These are phyloP conservation scores for Acacia pycnantha DNA, from an alignment of 331 rosid species.

Conservation along the genomic window DNA sequence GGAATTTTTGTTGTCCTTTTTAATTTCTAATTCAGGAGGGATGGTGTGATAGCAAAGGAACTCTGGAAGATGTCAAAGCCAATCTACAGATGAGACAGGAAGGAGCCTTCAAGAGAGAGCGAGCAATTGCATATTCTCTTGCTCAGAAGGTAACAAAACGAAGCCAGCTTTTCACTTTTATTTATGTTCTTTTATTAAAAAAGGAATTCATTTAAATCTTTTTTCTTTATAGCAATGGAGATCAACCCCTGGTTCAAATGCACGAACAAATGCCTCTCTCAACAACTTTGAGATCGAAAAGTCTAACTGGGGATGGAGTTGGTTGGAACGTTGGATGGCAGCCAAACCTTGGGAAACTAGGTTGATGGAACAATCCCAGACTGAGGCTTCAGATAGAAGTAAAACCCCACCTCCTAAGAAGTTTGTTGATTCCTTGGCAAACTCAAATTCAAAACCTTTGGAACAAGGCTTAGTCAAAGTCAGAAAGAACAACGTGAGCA, in stretches of 20 bases:
- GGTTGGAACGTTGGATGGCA: conserved; percentile 99
- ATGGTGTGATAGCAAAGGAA: conserved; percentile 95
- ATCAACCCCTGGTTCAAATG: conserved; percentile 47
- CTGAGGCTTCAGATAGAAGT: conserved; percentile 49
- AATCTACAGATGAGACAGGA: conserved; percentile 88
- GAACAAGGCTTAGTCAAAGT: conserved; percentile 59
- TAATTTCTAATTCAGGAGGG: conserved; percentile 63
- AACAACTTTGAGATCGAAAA: conserved; percentile 57
- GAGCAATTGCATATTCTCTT: conserved; percentile 88
- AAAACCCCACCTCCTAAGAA: conserved; percentile 70
- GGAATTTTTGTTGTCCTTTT: not conserved
- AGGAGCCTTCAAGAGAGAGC: conserved; percentile 94
- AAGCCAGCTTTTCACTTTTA: not conserved
- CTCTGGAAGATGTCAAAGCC: conserved; percentile 69
- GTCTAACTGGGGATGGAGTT: conserved; percentile 89
- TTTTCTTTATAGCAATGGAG: conserved; percentile 66
- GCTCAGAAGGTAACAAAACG: conserved; percentile 71
- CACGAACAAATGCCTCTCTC: conserved; percentile 39
- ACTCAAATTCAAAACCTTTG: conserved; percentile 47
- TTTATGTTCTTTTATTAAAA: not conserved
- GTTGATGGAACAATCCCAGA: conserved; percentile 77
- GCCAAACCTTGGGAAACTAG: conserved; percentile 98
- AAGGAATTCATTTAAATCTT: not conserved
- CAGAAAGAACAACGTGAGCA: conserved; percentile 80
- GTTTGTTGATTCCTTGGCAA: conserved; percentile 42